Base-by-base conservation (phyloP, 2,329 filamentous ascomycete species). In the Curvularia sp. region DNA sequence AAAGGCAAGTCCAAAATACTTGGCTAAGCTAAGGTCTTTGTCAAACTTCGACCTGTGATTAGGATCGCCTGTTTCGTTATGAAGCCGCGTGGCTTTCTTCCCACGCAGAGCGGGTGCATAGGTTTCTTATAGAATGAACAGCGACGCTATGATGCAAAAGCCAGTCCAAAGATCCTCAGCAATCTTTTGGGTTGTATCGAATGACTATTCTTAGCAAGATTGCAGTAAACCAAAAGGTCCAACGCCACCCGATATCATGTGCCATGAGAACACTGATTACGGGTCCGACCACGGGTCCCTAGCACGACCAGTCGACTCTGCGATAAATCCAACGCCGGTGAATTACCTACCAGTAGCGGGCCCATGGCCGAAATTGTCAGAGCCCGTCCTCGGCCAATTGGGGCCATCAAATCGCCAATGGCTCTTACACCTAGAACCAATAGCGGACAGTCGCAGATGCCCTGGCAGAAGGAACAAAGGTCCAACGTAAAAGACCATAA, bases 381-480 rank as follows among this genome's bases (percentile, higher is more conserved):
- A 6, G 63, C 64, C 4, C 49, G 57, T 18, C 57, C 68, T 25
- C 70, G 48, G 32, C 65, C 49, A 45, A 67, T 60, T 5, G 42
- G 30, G 1, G 57, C 47, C 1, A 67, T 47, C 27, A 74, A 25
- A 41, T 74, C 69, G 3, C 68, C 63, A 32, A 73, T 69, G 3
- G 70, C 65, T 8, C 71, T 69, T 6, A 61, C 66, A 3, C 68
- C 65, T 7, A 67, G 45, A 0, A 71, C 67, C 7, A 73, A 25
- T 1, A 67, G 63, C 3, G 41, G 53, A 8, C 56, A 55, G 4
- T 56, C 65, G 9, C 55, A 34, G 7, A 53, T 27, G n/a, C 71
- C 71, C 12, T 64, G 54, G 32, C 85, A 72, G 69, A 86, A 36
- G 5, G 15, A 36, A 6, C 12, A 36, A n/a, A 1, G 34, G 34